phyloP scores from a whole-genome alignment of 2,329 filamentous ascomycete genomes.

The Aspergillus viridinutans region DNA sequence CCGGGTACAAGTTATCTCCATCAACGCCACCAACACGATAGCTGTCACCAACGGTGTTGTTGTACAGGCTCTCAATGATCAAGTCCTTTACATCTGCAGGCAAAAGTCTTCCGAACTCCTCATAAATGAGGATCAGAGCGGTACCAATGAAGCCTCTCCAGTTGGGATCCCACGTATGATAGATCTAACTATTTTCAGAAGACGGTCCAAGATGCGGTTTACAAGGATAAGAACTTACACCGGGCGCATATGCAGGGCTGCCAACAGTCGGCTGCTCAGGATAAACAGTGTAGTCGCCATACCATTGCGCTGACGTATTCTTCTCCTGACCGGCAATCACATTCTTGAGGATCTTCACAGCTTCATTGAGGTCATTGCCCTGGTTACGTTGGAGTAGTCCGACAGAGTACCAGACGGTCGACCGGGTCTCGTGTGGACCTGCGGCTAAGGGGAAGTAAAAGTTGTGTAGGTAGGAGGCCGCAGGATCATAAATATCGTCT shows the following conservation, averaged over 20 bases:
- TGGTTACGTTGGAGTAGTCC: constrained; percentile 55
- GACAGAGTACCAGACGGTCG: constrained; percentile 56
- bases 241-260: constrained; percentile 45
- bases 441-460: constrained; percentile 36
- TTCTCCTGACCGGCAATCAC: constrained; percentile 39
- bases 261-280: constrained; percentile 54
- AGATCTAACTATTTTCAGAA: constrained; percentile 35
- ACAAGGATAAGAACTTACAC: constrained; percentile 6
- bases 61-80: constrained; percentile 53
- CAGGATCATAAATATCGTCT: constrained; percentile 53
- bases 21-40: constrained; percentile 60
- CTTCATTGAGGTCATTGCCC: constrained; percentile 47
- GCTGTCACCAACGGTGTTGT: constrained; percentile 55
- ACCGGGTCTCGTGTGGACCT: constrained; percentile 54
- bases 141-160: constrained; percentile 62
- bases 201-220: not conserved
- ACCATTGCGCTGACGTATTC: constrained; percentile 53
- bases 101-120: constrained; percentile 53
- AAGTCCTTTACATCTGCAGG: constrained; percentile 35
- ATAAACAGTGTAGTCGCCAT: constrained; percentile 31
- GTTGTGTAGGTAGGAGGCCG: constrained; percentile 50
- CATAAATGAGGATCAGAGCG: constrained; percentile 54
- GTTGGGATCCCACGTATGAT: constrained; percentile 60
- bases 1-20: constrained; percentile 58
- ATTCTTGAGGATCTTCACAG: constrained; percentile 52